phyloP scores from a whole-genome alignment of 768 basidiomycete genomes.

The Kwoniella europaea region DNA sequence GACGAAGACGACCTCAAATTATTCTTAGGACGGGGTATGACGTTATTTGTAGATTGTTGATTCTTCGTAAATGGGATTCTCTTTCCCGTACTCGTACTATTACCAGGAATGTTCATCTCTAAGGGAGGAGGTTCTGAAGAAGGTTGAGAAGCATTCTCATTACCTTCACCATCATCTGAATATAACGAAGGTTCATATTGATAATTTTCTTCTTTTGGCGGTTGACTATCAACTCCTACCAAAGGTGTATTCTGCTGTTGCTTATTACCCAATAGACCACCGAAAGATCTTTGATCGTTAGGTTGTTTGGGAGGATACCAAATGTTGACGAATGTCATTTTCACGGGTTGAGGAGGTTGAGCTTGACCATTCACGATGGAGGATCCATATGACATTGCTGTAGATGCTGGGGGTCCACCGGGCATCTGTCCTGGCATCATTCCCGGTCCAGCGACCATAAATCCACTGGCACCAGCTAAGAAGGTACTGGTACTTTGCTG shows the following conservation, averaged over 20 bases:
- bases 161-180: conserved; percentile 20
- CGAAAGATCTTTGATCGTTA: conserved; percentile 34
- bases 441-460: conserved; percentile 35
- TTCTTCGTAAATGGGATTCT: conserved; percentile 34
- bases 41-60: conserved; percentile 13
- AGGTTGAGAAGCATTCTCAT: conserved; percentile 20
- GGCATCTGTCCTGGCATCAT: conserved; percentile 25
- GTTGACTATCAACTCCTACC: conserved; percentile 3
- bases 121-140: conserved; percentile 36
- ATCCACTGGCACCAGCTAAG: conserved; percentile 42
- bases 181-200: conserved; percentile 43
- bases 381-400: conserved; percentile 42
- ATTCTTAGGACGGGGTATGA: conserved; percentile 76
- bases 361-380: conserved; percentile 50
- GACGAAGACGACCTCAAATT: conserved; percentile 89
- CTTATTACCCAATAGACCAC: conserved; percentile 43
- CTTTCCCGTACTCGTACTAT: conserved; percentile 18
- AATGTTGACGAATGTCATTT: conserved; percentile 50
- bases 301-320: conserved; percentile 48
- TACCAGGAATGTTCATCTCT: conserved; percentile 26
- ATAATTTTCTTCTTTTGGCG: conserved; percentile 13
- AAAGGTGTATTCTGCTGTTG: neutral
- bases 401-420: conserved; percentile 21
- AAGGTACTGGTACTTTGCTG: conserved; percentile 24
- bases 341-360: conserved; percentile 45